Evolutionary conservation across 805 yeast genomes (phyloP).

Genomic region (Blastobotrys robertii): DNA sequence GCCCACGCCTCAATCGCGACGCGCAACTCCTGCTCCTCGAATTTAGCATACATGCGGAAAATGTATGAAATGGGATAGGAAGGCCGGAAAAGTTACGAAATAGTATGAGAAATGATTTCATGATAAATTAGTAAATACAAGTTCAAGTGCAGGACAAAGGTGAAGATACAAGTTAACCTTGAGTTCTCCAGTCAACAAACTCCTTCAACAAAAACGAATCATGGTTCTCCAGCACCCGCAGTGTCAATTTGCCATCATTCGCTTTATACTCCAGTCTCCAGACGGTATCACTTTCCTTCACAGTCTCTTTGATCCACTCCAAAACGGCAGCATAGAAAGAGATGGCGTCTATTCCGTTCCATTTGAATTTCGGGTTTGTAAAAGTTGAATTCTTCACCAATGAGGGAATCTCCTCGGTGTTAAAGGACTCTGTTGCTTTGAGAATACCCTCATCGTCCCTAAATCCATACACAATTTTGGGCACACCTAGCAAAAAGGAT

Average conservation of each 20-base stretch:
- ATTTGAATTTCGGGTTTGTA: slow-evolving; percentile 18
- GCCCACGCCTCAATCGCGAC: too few relatives aligned
- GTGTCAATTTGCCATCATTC: slow-evolving; percentile 38
- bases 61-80: too few relatives aligned
- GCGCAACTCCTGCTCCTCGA: too few relatives aligned
- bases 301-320: slow-evolving; percentile 57
- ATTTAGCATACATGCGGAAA: too few relatives aligned
- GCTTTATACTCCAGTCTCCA: slow-evolving; percentile 52
- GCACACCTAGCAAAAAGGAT: slow-evolving; percentile 78
- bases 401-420: slow-evolving; percentile 67
- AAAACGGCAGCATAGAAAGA: slow-evolving; percentile 80
- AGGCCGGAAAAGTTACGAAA: too few relatives aligned
- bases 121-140: too few relatives aligned
- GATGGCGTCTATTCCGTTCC: slow-evolving; percentile 68
- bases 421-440: slow-evolving; percentile 60
- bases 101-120: too few relatives aligned
- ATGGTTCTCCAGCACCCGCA: too few relatives aligned
- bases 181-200: slow-evolving; percentile 50
- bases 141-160: too few relatives aligned
- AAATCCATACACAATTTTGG: slow-evolving; percentile 76
- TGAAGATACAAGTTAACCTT: too few relatives aligned
- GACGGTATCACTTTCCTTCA: slow-evolving; percentile 45
- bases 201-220: slow-evolving; percentile 37
- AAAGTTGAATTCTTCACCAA: slow-evolving; percentile 17
- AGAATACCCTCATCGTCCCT: slow-evolving; percentile 64